These are phyloP conservation scores for Magnolia sinica DNA, from an alignment of 164 flowering plant species.

Conservation along the genomic window DNA sequence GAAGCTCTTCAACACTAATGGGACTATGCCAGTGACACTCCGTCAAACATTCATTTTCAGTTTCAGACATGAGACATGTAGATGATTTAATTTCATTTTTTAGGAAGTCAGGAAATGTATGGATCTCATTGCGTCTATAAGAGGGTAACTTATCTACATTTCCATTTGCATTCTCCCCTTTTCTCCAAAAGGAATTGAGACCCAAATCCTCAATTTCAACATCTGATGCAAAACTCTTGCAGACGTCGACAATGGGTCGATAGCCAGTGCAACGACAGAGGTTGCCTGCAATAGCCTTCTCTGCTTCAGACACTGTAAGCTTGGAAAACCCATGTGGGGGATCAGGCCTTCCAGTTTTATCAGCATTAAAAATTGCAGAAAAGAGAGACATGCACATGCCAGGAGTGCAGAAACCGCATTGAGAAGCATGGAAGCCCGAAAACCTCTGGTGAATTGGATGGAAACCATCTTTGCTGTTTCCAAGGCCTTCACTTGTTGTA, in stretches of 20 bases:
- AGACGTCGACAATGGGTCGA: slow-evolving; percentile 84
- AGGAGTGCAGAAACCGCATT: slow-evolving; percentile 96
- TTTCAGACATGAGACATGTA: slow-evolving; percentile 4
- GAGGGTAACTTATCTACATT: slow-evolving; percentile 41
- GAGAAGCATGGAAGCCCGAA: slow-evolving; percentile 91
- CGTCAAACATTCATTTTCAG: neutral
- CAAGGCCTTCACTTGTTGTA: slow-evolving; percentile 88
- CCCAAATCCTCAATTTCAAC: slow-evolving; percentile 95
- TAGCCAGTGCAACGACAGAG: slow-evolving; percentile 98
- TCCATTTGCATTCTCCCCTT: slow-evolving; percentile 31
- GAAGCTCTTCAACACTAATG: slow-evolving; percentile 47
- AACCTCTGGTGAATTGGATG: slow-evolving; percentile 81
- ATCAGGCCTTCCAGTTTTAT: slow-evolving; percentile 44
- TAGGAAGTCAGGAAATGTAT: slow-evolving; percentile 62
- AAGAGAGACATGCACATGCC: slow-evolving; percentile 89
- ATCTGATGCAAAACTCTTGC: slow-evolving; percentile 86
- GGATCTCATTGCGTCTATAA: slow-evolving; percentile 26
- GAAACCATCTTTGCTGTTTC: slow-evolving; percentile 72
- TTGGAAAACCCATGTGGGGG: slow-evolving; percentile 81
- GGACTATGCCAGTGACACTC: slow-evolving; percentile 53
- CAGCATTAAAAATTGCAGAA: slow-evolving; percentile 71
- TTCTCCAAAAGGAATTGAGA: slow-evolving; percentile 63
- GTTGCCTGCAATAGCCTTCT: slow-evolving; percentile 70
- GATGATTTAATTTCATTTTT: slow-evolving; percentile 36
- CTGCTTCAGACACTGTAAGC: slow-evolving; percentile 65